Percentiles rank a stretch among this genome's conserved stretches.
phyloP scores from a whole-genome alignment of 2,329 filamentous ascomycete species.

The Colletotrichum higginsianum region DNA sequence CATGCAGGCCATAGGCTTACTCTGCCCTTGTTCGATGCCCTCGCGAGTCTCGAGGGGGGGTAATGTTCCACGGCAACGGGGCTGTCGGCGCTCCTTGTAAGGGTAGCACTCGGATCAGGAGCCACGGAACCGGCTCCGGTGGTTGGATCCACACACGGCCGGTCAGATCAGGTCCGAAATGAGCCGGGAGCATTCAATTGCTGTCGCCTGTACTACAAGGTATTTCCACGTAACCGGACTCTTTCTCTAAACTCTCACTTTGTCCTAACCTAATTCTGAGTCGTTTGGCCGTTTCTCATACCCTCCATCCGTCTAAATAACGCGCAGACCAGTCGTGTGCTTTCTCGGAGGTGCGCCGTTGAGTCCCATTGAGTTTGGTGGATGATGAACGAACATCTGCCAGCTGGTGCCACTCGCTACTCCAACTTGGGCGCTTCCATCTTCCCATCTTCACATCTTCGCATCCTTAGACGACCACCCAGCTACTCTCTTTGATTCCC shows the following conservation, averaged over 20 bases:
- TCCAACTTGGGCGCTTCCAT: not conserved
- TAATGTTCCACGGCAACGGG: not conserved
- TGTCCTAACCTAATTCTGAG: no score
- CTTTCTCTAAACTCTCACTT: no score
- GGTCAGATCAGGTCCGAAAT: not conserved
- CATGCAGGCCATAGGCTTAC: no score
- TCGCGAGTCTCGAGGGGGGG: no score
- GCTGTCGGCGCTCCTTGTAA: not conserved
- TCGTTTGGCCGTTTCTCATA: not conserved
- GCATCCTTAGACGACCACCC: not conserved
- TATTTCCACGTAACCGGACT: no score
- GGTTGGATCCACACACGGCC: not conserved
- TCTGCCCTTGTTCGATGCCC: not conserved
- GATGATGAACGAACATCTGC: not conserved
- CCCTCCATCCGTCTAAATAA: not conserved
- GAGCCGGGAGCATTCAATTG: not conserved
- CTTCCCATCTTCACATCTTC: not conserved
- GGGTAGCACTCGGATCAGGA: not conserved
- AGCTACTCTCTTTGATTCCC: not conserved
- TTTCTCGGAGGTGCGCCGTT: not conserved
- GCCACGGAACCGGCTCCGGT: slow-evolving; percentile 22
- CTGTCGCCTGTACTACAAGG: no score
- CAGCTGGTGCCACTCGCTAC: slow-evolving; percentile 13
- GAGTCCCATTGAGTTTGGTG: not conserved
- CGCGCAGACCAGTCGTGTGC: not conserved